phyloP scores from a whole-genome alignment of 768 basidiomycete species.

The Amanita phalloides region DNA sequence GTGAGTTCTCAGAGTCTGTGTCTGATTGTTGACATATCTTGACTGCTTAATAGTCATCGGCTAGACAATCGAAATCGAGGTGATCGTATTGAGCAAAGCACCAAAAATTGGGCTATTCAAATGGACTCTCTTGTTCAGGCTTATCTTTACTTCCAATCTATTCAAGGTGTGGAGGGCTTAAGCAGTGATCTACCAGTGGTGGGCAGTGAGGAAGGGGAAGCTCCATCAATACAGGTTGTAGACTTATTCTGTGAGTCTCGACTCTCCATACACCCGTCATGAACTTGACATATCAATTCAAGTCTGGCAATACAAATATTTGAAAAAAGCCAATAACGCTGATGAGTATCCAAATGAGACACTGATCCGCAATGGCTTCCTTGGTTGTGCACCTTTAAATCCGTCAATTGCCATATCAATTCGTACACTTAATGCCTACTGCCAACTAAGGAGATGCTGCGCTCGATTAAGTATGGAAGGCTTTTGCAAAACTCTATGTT shows the following conservation, averaged over 20 bases:
- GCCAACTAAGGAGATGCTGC: conserved; percentile 1
- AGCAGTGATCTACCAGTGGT: no score
- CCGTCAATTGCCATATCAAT: conserved; percentile 6
- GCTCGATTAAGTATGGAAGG: conserved; percentile 11
- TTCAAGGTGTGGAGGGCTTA: neutral
- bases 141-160: neutral
- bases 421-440: conserved; percentile 7
- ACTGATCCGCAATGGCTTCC: conserved; percentile 5
- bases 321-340: neutral
- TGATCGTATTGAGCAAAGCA: neutral
- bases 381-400: conserved; percentile 7
- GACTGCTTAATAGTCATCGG: neutral
- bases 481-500: conserved; percentile 9
- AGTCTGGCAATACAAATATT: neutral
- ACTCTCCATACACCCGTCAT: neutral
- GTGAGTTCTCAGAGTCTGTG: no score
- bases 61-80: neutral
- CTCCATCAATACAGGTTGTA: neutral
- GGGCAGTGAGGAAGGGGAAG: neutral
- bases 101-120: neutral
- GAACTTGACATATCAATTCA: neutral
- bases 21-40: neutral
- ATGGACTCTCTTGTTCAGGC: neutral
- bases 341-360: neutral
- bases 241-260: neutral